phyloP scores from a whole-genome alignment of 1,284 basidiomycete genomes.

The Apiotrichum domesticum region DNA sequence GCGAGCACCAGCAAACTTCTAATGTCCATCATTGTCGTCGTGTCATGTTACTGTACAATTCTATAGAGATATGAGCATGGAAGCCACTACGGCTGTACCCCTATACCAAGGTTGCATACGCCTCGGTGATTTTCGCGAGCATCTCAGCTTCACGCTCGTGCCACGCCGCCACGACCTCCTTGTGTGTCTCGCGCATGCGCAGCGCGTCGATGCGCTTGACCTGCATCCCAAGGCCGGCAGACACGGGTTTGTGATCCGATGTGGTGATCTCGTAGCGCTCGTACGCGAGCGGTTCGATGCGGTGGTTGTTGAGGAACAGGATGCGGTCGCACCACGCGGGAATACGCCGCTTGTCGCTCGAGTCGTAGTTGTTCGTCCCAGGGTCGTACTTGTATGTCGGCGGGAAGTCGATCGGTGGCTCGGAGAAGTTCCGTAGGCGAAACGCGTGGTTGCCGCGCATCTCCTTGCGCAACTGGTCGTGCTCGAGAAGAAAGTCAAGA shows the following conservation, averaged over 20 bases:
- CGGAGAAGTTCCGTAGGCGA: slow-evolving; percentile 73
- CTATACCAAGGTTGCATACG: slow-evolving; percentile 18
- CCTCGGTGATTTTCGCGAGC: slow-evolving; percentile 51
- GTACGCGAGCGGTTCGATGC: slow-evolving; percentile 63
- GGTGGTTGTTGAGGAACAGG: slow-evolving; percentile 63
- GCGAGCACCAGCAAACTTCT: no score
- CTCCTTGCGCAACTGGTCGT: slow-evolving; percentile 88
- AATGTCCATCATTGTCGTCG: neutral
- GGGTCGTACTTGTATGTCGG: slow-evolving; percentile 97
- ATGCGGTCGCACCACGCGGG: slow-evolving; percentile 97
- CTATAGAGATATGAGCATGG: neutral
- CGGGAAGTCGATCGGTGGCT: slow-evolving; percentile 71
- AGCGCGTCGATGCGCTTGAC: slow-evolving; percentile 65
- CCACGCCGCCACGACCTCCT: slow-evolving; percentile 58
- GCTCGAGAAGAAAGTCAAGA: slow-evolving; percentile 57
- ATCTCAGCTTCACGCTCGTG: slow-evolving; percentile 54
- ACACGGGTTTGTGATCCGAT: slow-evolving; percentile 80
- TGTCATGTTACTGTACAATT: neutral
- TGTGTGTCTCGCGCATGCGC: slow-evolving; percentile 54
- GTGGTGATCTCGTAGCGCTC: slow-evolving; percentile 73
- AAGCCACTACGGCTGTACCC: neutral
- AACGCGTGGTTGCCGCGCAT: slow-evolving; percentile 79
- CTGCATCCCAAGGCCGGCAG: slow-evolving; percentile 64
- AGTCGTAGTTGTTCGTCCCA: slow-evolving; percentile 70
- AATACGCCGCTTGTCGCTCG: slow-evolving; percentile 76